Conservation (phyloP, 208 protist genomes). For the Trypanosomatidae sp. region DNA sequence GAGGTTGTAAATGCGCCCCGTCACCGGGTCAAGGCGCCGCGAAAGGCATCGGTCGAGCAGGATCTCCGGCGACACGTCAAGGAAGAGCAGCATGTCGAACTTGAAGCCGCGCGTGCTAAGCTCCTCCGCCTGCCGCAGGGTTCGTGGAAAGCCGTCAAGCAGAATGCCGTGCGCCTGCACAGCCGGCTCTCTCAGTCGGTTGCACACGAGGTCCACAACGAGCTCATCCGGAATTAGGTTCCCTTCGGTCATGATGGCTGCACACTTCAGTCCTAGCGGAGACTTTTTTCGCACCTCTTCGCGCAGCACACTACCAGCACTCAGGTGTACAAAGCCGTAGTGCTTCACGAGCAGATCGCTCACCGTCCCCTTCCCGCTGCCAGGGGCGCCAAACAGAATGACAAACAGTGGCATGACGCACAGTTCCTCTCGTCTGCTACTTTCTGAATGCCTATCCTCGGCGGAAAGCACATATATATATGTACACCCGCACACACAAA, state of each 20-base stretch:
- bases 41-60: conserved; percentile 62
- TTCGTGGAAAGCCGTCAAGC: conserved; percentile 95
- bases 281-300: conserved; percentile 75
- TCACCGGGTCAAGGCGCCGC: conserved; percentile 73
- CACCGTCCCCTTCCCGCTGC: conserved; percentile 77
- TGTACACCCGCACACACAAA: background rate
- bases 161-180: conserved; percentile 65
- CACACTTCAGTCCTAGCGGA: conserved; percentile 51
- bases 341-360: conserved; percentile 86
- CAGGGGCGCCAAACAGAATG: conserved; percentile 77
- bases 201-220: conserved; percentile 70
- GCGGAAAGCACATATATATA: background rate
- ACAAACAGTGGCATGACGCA: conserved; percentile 55
- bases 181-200: conserved; percentile 33
- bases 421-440: background rate
- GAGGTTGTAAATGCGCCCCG: conserved; percentile 76
- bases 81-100: conserved; percentile 75
- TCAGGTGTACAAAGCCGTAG: conserved; percentile 86
- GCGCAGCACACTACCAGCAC: conserved; percentile 90
- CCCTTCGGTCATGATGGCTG: conserved; percentile 59
- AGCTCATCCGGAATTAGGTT: conserved; percentile 84
- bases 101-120: conserved; percentile 50
- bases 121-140: conserved; percentile 82
- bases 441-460: background rate
- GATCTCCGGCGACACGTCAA: conserved; percentile 49